These are phyloP conservation scores for Colletotrichum spaethianum DNA, from an alignment of 2,329 filamentous ascomycete species.

Conservation along the genomic window DNA sequence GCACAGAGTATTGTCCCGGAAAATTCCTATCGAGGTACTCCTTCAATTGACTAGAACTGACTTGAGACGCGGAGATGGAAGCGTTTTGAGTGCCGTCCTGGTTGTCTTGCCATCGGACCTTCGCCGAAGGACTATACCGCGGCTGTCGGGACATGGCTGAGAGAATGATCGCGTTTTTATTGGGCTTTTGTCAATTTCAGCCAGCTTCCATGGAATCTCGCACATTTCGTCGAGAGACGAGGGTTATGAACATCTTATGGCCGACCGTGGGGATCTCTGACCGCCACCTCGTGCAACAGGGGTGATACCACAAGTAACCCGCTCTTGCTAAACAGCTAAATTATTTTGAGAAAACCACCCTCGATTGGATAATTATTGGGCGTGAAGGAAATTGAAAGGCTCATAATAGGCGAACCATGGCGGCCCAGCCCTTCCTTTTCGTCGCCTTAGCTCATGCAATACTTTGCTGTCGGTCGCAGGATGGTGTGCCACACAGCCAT, in stretches of 20 bases:
- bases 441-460: neutral
- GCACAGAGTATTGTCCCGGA: slow-evolving; percentile 24
- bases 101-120: slow-evolving; percentile 24
- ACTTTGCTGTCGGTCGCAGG: neutral
- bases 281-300: too few relatives aligned
- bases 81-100: slow-evolving; percentile 21
- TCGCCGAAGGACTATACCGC: neutral
- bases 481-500: neutral
- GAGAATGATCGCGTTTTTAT: neutral
- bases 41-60: slow-evolving; percentile 27
- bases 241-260: too few relatives aligned
- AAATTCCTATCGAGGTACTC: slow-evolving; percentile 19
- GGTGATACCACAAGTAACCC: too few relatives aligned
- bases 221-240: too few relatives aligned
- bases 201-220: too few relatives aligned
- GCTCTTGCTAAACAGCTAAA: neutral
- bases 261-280: too few relatives aligned
- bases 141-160: neutral
- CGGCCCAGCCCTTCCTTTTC: neutral
- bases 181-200: too few relatives aligned
- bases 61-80: slow-evolving; percentile 17
- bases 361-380: neutral
- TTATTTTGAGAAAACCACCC: too few relatives aligned
- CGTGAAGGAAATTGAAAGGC: neutral
- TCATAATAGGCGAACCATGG: neutral